These are phyloP conservation scores for Alternaria infectoria DNA, from an alignment of 2,329 filamentous ascomycete species.

Conservation along the genomic window DNA sequence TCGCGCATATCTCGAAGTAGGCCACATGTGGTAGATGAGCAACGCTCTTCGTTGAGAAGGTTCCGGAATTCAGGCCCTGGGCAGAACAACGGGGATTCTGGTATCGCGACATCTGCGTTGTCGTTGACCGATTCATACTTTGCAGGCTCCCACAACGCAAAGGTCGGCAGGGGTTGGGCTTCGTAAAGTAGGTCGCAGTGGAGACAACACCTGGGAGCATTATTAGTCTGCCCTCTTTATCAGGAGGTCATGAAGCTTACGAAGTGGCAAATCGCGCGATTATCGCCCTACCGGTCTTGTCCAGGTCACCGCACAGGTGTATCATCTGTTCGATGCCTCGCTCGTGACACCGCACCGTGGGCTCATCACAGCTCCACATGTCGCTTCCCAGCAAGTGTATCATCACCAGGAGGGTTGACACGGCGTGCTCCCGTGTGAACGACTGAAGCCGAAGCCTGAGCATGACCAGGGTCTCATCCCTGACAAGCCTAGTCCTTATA, in stretches of 20 bases:
- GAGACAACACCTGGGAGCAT: constrained; percentile 21
- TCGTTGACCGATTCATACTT: neutral
- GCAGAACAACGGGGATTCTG: constrained; percentile 46
- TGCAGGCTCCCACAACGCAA: constrained; percentile 20
- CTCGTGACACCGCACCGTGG: constrained; percentile 30
- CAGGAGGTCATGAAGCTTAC: constrained; percentile 19
- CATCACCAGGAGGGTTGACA: constrained; percentile 38
- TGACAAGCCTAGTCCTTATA: constrained; percentile 31
- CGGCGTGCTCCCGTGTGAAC: constrained; percentile 16
- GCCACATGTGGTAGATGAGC: constrained; percentile 27
- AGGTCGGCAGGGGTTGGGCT: constrained; percentile 21
- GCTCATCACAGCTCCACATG: constrained; percentile 41
- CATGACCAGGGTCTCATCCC: constrained; percentile 34
- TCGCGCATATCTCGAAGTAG: constrained; percentile 42
- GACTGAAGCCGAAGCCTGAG: constrained; percentile 25
- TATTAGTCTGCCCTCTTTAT: constrained; percentile 4
- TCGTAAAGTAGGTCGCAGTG: constrained; percentile 41
- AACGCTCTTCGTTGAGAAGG: constrained; percentile 25
- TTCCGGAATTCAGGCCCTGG: constrained; percentile 28
- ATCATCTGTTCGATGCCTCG: constrained; percentile 33
- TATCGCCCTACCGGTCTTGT: constrained; percentile 14
- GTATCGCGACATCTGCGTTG: constrained; percentile 18
- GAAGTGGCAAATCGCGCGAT: constrained; percentile 28
- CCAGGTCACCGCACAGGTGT: constrained; percentile 30
- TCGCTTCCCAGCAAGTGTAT: constrained; percentile 40